These are phyloP conservation scores for Stemphylium lycopersici DNA, from an alignment of 2,329 filamentous ascomycete genomes.

Conservation along the genomic window DNA sequence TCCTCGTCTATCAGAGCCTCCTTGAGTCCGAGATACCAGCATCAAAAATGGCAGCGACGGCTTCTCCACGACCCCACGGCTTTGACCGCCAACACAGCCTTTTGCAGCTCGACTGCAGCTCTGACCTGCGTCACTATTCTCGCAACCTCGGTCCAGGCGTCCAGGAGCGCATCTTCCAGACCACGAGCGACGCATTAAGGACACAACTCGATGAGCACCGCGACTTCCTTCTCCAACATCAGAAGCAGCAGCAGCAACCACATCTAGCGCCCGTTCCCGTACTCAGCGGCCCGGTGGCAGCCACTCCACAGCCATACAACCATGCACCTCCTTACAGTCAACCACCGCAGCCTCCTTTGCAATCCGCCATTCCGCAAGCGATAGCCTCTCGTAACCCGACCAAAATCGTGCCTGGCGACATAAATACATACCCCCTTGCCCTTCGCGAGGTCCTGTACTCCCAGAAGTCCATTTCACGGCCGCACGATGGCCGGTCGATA, in stretches of 20 bases:
- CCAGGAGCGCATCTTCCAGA: constrained; percentile 27
- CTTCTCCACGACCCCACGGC: constrained; percentile 8
- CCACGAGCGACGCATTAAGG: constrained; percentile 26
- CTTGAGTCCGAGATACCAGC: constrained; percentile 1
- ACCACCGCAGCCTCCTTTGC: constrained; percentile 16
- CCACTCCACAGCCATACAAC: background rate
- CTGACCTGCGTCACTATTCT: constrained; percentile 27
- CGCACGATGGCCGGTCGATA: constrained; percentile 1
- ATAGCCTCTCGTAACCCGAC: constrained; percentile 1
- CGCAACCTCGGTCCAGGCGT: constrained; percentile 31
- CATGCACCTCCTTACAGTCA: background rate
- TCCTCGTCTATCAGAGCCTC: constrained; percentile 4
- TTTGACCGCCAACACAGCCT: constrained; percentile 25
- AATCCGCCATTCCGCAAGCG: constrained; percentile 13
- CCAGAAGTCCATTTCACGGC: constrained; percentile 4
- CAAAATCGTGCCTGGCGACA: constrained; percentile 8
- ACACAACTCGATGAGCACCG: constrained; percentile 30
- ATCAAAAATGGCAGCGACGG: constrained; percentile 13
- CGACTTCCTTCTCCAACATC: constrained; percentile 22
- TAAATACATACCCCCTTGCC: constrained; percentile 19
- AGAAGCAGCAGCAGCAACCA: constrained; percentile 14
- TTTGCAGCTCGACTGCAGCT: constrained; percentile 30
- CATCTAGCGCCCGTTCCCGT: constrained; percentile 14
- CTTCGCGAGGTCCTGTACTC: constrained; percentile 15
- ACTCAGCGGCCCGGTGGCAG: constrained; percentile 6